phyloP scores from a whole-genome alignment of 2,329 filamentous ascomycete species.

The Aureobasidium sp. region DNA sequence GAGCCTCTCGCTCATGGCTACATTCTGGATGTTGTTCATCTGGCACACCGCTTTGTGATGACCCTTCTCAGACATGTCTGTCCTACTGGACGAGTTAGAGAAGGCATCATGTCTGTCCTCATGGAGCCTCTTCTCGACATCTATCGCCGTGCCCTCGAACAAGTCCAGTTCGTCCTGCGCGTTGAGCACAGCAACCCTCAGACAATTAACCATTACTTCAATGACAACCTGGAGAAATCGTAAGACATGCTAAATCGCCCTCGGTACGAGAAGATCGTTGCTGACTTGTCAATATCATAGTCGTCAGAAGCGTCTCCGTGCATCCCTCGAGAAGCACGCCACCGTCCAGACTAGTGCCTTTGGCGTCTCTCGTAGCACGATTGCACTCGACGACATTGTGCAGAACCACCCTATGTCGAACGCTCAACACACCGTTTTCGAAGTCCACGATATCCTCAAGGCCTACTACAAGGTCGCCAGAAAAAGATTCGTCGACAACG shows the following conservation, averaged over 20 bases:
- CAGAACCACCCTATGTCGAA: slow-evolving; percentile 29
- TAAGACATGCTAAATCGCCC: slow-evolving; percentile 16
- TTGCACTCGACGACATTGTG: slow-evolving; percentile 22
- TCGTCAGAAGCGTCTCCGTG: slow-evolving; percentile 18
- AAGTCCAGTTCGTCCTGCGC: slow-evolving; percentile 46
- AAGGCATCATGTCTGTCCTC: slow-evolving; percentile 39
- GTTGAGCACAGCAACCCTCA: slow-evolving; percentile 44
- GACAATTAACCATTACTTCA: slow-evolving; percentile 51
- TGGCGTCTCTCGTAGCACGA: slow-evolving; percentile 3
- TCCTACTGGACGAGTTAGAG: slow-evolving; percentile 36
- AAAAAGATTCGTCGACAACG: slow-evolving; percentile 56
- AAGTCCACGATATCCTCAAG: slow-evolving; percentile 54
- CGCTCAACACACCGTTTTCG: slow-evolving; percentile 35
- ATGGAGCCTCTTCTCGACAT: slow-evolving; percentile 38
- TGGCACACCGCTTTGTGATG: slow-evolving; percentile 49
- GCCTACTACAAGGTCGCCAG: slow-evolving; percentile 56
- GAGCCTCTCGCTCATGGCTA: slow-evolving; percentile 40
- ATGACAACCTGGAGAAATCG: slow-evolving; percentile 36
- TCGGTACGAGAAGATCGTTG: too few species aligned
- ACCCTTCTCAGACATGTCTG: slow-evolving; percentile 39
- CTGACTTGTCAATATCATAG: slow-evolving; percentile 15
- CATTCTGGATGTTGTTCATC: slow-evolving; percentile 43
- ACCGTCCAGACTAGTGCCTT: neutral
- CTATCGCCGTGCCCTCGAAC: slow-evolving; percentile 44
- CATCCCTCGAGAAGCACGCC: slow-evolving; percentile 16